These are phyloP conservation scores for Picochlorum sp. DNA, from an alignment of 139 green algal genomes.

Conservation along the genomic window DNA sequence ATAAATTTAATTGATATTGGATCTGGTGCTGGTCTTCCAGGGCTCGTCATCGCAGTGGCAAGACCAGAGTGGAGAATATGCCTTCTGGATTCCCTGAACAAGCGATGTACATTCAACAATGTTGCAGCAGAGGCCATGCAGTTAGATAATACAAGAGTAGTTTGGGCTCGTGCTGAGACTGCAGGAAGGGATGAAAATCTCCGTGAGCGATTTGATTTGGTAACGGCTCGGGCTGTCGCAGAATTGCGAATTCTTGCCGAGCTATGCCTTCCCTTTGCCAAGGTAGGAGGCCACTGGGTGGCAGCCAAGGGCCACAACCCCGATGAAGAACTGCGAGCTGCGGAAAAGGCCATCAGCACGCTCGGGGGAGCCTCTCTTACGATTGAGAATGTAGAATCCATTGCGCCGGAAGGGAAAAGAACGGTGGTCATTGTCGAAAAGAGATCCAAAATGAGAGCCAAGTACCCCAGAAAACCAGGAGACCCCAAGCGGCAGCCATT, in stretches of 20 bases:
- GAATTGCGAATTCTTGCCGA: conserved; percentile 68
- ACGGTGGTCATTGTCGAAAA: conserved; percentile 53
- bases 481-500: conserved; percentile 56
- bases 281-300: conserved; percentile 57
- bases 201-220: conserved; percentile 53
- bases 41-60: conserved; percentile 68
- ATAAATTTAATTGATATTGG: conserved; percentile 79
- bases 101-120: conserved; percentile 39
- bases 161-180: conserved; percentile 71
- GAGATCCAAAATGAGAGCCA: conserved; percentile 19
- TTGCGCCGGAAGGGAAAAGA: conserved; percentile 16
- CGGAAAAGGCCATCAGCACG: conserved; percentile 31
- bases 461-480: conserved; percentile 54
- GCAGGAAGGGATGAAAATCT: conserved; percentile 3
- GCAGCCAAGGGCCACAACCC: conserved; percentile 67
- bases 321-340: conserved; percentile 39
- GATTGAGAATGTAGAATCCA: conserved; percentile 43
- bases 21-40: conserved; percentile 77
- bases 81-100: conserved; percentile 72
- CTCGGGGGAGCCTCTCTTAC: conserved; percentile 44
- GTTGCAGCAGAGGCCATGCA: conserved; percentile 15
- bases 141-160: conserved; percentile 49
- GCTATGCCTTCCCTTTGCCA: conserved; percentile 83
- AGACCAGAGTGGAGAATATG: conserved; percentile 67
- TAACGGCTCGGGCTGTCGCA: conserved; percentile 77